Evolutionary conservation across 257 asterid genomes (phyloP).

Genomic region (Nicotiana tomentosiformis): DNA sequence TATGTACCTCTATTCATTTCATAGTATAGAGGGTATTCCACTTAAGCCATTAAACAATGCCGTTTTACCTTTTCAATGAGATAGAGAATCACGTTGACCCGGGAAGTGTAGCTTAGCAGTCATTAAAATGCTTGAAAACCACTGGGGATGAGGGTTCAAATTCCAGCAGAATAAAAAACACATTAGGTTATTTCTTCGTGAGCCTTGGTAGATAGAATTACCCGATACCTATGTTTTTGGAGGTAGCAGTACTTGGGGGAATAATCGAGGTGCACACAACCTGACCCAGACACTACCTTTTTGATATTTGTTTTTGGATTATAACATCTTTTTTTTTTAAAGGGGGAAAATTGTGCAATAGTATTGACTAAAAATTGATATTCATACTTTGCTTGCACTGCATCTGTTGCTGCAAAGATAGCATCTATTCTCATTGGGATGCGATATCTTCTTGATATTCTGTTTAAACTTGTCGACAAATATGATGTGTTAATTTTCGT

Average conservation of each 20-base stretch:
- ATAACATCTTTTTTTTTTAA: background rate
- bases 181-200: background rate
- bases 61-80: background rate
- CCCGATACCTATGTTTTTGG: background rate
- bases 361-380: background rate
- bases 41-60: background rate
- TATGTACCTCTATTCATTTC: background rate
- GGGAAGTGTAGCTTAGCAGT: background rate
- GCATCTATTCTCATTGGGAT: background rate
- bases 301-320: background rate
- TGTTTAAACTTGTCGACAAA: slow-evolving; percentile 4
- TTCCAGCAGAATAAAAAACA: background rate
- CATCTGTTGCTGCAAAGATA: background rate
- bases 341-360: background rate
- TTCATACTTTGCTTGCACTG: background rate
- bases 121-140: background rate
- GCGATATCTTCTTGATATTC: background rate
- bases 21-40: background rate
- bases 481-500: background rate
- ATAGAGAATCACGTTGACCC: background rate
- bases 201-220: background rate
- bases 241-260: background rate
- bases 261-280: background rate
- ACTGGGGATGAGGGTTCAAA: background rate
- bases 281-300: background rate